phyloP scores from a whole-genome alignment of 257 asterid genomes.

The Cruciata laevipes region DNA sequence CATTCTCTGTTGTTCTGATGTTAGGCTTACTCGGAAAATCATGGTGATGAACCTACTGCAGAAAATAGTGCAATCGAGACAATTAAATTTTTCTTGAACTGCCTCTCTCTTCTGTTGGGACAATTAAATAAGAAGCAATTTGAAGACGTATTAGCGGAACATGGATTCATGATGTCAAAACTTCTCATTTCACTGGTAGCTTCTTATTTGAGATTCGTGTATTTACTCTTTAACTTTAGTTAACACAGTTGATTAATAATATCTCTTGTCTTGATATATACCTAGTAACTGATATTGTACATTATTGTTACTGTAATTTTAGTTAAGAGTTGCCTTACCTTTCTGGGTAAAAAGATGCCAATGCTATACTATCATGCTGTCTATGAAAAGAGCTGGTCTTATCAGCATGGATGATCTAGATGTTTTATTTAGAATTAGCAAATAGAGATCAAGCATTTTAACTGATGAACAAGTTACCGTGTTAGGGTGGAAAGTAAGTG shows the following conservation, averaged over 20 bases:
- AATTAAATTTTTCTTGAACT: constrained; percentile 64
- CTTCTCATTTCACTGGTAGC: constrained; percentile 74
- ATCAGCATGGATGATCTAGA: not conserved
- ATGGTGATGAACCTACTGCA: constrained; percentile 40
- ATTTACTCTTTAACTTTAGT: not conserved
- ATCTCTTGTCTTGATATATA: not conserved
- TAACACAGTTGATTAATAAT: not conserved
- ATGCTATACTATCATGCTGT: not conserved
- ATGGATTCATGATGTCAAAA: constrained; percentile 59
- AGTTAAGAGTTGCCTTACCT: not conserved
- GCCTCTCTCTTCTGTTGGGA: constrained; percentile 78
- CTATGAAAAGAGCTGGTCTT: not conserved
- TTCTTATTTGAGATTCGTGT: constrained; percentile 14
- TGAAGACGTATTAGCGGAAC: constrained; percentile 49
- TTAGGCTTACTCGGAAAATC: constrained; percentile 65
- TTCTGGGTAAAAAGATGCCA: not conserved
- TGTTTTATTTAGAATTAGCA: not conserved
- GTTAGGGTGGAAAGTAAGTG: not conserved
- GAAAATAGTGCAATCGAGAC: constrained; percentile 58
- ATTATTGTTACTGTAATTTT: not conserved
- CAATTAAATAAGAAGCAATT: constrained; percentile 55
- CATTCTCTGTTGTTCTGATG: constrained; percentile 19
- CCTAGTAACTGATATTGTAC: not conserved
- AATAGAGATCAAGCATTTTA: not conserved
- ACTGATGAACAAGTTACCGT: not conserved